Conservation (phyloP, 768 basidiomycete genomes). For the Pilatotrama ljubarskyi region DNA sequence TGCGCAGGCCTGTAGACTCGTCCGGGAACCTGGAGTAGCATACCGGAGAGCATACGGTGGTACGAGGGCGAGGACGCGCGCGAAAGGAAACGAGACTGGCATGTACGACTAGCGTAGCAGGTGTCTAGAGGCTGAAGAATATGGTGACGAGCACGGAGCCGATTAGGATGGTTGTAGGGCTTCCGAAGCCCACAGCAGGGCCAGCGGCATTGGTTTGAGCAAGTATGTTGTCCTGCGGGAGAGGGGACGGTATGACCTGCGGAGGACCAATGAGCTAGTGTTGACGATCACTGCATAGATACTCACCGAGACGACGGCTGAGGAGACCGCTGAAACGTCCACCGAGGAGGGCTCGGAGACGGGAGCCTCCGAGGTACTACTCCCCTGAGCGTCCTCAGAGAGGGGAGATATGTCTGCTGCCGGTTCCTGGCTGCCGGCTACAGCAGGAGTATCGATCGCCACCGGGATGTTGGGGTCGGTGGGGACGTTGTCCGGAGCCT, state of each 20-base stretch:
- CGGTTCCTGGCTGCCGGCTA: background rate
- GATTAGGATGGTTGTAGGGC: background rate
- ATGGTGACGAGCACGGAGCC: constrained; percentile 8
- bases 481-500: background rate
- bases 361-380: background rate
- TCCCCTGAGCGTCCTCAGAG: background rate
- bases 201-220: constrained; percentile 6
- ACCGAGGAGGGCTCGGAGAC: background rate
- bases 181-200: background rate
- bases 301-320: background rate
- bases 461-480: background rate
- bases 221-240: background rate
- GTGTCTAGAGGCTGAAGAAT: background rate
- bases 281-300: background rate
- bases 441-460: background rate
- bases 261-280: background rate
- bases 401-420: background rate
- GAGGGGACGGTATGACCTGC: background rate
- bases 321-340: background rate
- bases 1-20: background rate
- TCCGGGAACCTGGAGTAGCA: background rate
- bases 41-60: background rate
- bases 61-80: background rate
- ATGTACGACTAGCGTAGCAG: constrained; percentile 12
- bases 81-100: background rate